Evolutionary conservation across 2,329 filamentous ascomycete species (phyloP).

Genomic region (Claviceps monticola): DNA sequence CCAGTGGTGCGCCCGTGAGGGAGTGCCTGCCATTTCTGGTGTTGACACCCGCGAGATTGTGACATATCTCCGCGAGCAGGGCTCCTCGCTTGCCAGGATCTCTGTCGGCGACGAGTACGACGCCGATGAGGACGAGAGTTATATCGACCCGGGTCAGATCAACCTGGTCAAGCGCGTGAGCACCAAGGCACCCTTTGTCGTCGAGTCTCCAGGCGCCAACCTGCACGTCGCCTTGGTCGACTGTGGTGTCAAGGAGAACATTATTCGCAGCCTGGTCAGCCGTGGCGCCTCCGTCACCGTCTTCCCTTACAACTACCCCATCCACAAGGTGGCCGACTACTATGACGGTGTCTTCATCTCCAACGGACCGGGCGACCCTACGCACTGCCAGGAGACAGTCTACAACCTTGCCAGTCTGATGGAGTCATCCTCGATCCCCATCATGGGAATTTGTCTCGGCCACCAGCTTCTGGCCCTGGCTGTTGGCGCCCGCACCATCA

Average conservation of each 20-base stretch:
- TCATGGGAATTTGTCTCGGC: conserved; percentile 96
- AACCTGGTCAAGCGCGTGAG: conserved; percentile 93
- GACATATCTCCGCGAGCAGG: conserved; percentile 88
- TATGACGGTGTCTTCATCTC: conserved; percentile 99
- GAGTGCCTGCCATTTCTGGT: conserved; percentile 88
- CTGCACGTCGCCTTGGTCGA: conserved; percentile 91
- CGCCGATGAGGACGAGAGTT: conserved; percentile 93
- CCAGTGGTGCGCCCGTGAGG: conserved; percentile 92
- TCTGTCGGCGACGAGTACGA: conserved; percentile 96
- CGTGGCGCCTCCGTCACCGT: conserved; percentile 86
- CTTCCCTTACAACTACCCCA: conserved; percentile 93
- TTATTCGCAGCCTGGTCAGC: conserved; percentile 82
- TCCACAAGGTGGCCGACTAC: conserved; percentile 95
- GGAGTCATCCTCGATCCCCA: conserved; percentile 76
- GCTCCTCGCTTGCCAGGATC: conserved; percentile 89
- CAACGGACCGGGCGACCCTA: conserved; percentile 95
- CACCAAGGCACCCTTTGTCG: conserved; percentile 96
- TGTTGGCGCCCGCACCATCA: conserved; percentile 77
- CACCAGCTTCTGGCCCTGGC: conserved; percentile 92
- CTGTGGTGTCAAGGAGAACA: conserved; percentile 99
- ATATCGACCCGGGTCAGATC: conserved; percentile 87
- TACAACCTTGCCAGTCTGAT: conserved; percentile 87
- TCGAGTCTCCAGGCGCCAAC: conserved; percentile 68
- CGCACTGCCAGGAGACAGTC: conserved; percentile 87
- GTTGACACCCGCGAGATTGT: conserved; percentile 96